A percentile compares a stretch with the other conserved stretches of the same genome.
Conservation (phyloP, 345 rosid genomes). For the Euphorbia tirucalli region DNA sequence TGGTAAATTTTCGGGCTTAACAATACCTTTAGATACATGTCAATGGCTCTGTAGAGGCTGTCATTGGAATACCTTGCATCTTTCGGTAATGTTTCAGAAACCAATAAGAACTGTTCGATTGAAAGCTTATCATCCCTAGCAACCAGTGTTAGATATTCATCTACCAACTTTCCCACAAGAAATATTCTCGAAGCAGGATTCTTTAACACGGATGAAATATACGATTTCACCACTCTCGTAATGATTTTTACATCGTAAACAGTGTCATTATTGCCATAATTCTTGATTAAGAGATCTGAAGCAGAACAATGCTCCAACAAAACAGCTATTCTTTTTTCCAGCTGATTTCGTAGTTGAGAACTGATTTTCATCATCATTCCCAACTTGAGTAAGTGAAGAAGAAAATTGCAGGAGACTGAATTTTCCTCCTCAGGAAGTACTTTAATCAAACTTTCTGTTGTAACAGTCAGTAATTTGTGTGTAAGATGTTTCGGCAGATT, state of each 20-base stretch:
- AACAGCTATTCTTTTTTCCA: slow-evolving; percentile 35
- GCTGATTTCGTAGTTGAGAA: slow-evolving; percentile 19
- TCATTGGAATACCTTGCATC: slow-evolving; percentile 39
- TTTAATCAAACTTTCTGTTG: slow-evolving; percentile 41
- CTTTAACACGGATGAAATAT: slow-evolving; percentile 29
- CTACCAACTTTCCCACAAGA: slow-evolving; percentile 47
- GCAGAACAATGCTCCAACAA: slow-evolving; percentile 42
- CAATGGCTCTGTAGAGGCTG: slow-evolving; percentile 50
- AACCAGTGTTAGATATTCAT: slow-evolving; percentile 42
- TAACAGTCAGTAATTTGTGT: slow-evolving; percentile 29
- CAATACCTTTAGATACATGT: slow-evolving; percentile 53
- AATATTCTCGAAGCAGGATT: slow-evolving; percentile 20
- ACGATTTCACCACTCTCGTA: slow-evolving; percentile 36
- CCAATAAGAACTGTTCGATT: slow-evolving; percentile 29
- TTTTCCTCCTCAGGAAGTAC: slow-evolving; percentile 42
- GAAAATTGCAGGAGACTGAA: slow-evolving; percentile 52
- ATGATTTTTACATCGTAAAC: slow-evolving; percentile 36
- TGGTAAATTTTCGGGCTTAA: too few relatives aligned
- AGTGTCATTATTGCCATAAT: slow-evolving; percentile 25
- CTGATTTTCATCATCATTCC: slow-evolving; percentile 32
- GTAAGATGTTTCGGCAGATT: slow-evolving; percentile 27
- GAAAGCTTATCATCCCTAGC: slow-evolving; percentile 43
- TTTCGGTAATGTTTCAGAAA: slow-evolving; percentile 42
- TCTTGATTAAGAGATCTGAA: slow-evolving; percentile 48
- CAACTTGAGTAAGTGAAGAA: slow-evolving; percentile 51